Percentiles rank a stretch among this genome's conserved stretches.
Conservation (phyloP, 805 yeast species). For the Saccharomycopsis capsularis region DNA sequence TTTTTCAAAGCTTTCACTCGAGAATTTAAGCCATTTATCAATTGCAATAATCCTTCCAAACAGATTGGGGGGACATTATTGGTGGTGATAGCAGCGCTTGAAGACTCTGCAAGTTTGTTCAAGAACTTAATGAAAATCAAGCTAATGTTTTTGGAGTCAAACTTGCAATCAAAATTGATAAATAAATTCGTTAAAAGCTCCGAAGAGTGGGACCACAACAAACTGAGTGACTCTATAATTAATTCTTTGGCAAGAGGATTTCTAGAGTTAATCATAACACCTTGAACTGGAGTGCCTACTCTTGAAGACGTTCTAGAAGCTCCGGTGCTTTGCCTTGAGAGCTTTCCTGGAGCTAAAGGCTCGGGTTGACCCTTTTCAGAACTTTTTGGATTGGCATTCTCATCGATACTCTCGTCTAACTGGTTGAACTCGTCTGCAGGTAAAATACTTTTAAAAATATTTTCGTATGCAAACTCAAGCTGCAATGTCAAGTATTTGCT, state of each 20-base stretch:
- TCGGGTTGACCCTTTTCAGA: conserved; percentile 1
- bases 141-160: conserved; percentile 75
- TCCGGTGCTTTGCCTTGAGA: conserved; percentile 8
- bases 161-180: conserved; percentile 74
- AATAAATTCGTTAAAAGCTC: conserved; percentile 68
- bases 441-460: conserved; percentile 53
- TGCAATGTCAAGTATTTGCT: conserved; percentile 68
- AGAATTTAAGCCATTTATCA: conserved; percentile 51
- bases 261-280: conserved; percentile 21
- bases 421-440: conserved; percentile 30
- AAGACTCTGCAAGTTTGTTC: conserved; percentile 76
- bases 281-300: conserved; percentile 29
- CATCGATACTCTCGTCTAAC: conserved; percentile 21
- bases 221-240: conserved; percentile 75
- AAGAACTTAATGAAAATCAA: conserved; percentile 60
- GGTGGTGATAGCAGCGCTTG: conserved; percentile 70
- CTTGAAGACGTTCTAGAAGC: conserved; percentile 23
- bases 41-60: conserved; percentile 74
- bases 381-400: conserved; percentile 20
- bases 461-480: conserved; percentile 62
- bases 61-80: conserved; percentile 91
- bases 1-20: conserved; percentile 19
- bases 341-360: background rate
- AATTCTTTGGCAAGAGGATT: conserved; percentile 59
- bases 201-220: conserved; percentile 76